Base-by-base conservation (phyloP, 23 red algal species). In the Cyanidiococcus yangmingshanensis region DNA sequence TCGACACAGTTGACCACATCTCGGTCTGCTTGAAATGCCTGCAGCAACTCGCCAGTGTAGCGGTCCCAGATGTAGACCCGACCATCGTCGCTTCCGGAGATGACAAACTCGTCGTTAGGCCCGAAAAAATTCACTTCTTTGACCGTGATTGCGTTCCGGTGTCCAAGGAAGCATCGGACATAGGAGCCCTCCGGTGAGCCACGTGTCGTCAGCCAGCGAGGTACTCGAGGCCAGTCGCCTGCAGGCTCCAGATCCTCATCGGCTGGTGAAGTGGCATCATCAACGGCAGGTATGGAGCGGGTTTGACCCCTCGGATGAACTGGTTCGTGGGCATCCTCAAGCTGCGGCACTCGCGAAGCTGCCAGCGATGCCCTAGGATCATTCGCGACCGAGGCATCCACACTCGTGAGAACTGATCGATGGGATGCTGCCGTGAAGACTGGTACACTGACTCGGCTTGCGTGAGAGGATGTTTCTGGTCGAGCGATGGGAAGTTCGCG, bases 1-100 rank as follows among this genome's bases (percentile, higher is more conserved):
- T 81, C 59, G 39, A 81, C 51, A 59, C 78, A 81, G 68, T 81
- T 81, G 21, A 81, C 78, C 21, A 58, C 78, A n/a, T 81, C 38
- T 0, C 7, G 38, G 32, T 81, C 78, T 15, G 78, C 78, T 1
- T 2, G 37, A 25, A 58, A 31, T 17, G 0, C n/a, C 59, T 58
- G 37, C 15, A 68, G 0, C 38, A 81, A 36, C 18, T 40, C 2
- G 38, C 78, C 57, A 29, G 58, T 81, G 39, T 59, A 39, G 1
- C 59, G 68, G 67, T 71, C 68, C 78, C 78, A 81, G 37, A 81
- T 58, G 38, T 81, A 68, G 7, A 81, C 59, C 37, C 51, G 54
- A 30, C 78, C 51, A 57, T 68, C 51, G 15, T 81, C 51, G 68
- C 78, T 81, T 1, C 51, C 51, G 18, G 78, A 81, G 59, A 81